Percentiles rank a stretch among this genome's conserved stretches.
Evolutionary conservation across 805 yeast species (phyloP).

Genomic region (Candida quercuum): DNA sequence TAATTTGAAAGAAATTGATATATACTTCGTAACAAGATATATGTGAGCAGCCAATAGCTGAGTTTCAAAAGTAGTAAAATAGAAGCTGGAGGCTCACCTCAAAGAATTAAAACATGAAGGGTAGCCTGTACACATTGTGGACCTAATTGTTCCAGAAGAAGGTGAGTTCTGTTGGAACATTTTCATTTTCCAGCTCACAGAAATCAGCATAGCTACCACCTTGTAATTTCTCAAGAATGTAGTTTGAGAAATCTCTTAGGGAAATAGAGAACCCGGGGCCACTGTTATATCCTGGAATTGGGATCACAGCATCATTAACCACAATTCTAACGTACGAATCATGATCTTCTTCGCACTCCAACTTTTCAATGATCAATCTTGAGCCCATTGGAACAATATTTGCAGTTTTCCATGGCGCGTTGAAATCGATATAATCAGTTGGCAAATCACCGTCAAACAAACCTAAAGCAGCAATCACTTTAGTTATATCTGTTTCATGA

Average conservation of each 20-base stretch:
- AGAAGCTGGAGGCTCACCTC: too few species aligned
- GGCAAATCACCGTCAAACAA: conserved; percentile 36
- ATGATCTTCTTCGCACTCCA: conserved; percentile 27
- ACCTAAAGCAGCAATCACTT: conserved; percentile 45
- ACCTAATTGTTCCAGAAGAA: not conserved
- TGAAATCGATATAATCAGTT: conserved; percentile 36
- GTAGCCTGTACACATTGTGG: too few species aligned
- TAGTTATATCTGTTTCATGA: conserved; percentile 53
- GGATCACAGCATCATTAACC: conserved; percentile 45
- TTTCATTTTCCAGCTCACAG: not conserved
- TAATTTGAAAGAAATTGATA: too few species aligned
- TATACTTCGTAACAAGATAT: too few species aligned
- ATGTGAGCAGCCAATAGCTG: too few species aligned
- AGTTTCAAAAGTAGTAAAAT: too few species aligned
- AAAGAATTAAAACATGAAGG: too few species aligned
- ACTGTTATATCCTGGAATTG: conserved; percentile 32
- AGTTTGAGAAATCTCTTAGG: conserved; percentile 21
- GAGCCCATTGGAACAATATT: conserved; percentile 52
- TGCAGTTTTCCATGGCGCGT: conserved; percentile 38
- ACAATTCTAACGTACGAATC: conserved; percentile 38
- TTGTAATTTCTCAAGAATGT: conserved; percentile 8
- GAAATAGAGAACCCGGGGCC: conserved; percentile 46
- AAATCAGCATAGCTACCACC: conserved; percentile 2
- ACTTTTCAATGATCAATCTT: conserved; percentile 39
- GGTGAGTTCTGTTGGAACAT: not conserved